Percentiles rank a stretch among this genome's conserved stretches.
Conservation (phyloP, 2,329 filamentous ascomycete species). For the Paracorniculantispora psalliotae region DNA sequence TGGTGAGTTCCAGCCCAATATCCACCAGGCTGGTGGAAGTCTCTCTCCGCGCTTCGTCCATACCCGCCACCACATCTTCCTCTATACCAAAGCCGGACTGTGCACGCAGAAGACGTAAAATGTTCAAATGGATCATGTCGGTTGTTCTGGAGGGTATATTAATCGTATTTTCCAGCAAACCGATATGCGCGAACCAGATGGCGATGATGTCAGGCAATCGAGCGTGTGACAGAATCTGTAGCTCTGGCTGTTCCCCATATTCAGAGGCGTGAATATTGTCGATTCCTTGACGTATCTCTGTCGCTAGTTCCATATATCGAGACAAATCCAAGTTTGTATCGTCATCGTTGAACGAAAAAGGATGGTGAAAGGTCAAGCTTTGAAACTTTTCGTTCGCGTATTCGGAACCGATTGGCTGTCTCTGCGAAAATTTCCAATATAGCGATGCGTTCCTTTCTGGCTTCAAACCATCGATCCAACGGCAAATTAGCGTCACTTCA, state of each 20-base stretch:
- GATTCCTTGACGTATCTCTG: too few relatives aligned
- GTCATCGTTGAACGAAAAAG: too few relatives aligned
- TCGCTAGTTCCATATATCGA: too few relatives aligned
- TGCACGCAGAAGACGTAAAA: background rate
- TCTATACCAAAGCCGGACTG: background rate
- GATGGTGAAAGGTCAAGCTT: background rate
- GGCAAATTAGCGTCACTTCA: conserved; percentile 24
- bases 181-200: conserved; percentile 8
- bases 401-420: background rate
- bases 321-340: too few relatives aligned
- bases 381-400: background rate
- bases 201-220: background rate
- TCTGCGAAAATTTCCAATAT: background rate
- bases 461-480: background rate
- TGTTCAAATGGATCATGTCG: background rate
- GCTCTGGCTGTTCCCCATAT: background rate
- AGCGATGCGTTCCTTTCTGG: background rate
- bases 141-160: background rate
- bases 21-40: background rate
- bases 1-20: conserved; percentile 4
- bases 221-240: background rate
- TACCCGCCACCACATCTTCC: conserved; percentile 3
- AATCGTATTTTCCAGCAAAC: background rate
- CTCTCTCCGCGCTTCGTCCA: conserved; percentile 2
- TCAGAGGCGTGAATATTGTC: too few relatives aligned